These are phyloP conservation scores for Russula lepida DNA, from an alignment of 768 basidiomycete genomes.

Conservation along the genomic window DNA sequence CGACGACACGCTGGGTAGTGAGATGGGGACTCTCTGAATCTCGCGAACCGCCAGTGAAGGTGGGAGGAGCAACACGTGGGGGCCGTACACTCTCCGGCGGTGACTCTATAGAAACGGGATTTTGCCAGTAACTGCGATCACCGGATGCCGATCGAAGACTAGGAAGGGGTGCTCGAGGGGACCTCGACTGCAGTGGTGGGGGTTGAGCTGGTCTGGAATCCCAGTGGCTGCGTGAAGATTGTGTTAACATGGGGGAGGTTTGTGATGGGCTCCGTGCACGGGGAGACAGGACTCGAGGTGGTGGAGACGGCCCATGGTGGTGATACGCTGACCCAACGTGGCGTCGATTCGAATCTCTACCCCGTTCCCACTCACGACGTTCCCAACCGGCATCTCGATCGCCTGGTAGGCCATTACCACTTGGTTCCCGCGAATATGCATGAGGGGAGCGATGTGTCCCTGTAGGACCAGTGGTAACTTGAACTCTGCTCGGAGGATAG, in stretches of 20 bases:
- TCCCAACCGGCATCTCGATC: constrained; percentile 57
- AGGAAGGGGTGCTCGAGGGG: constrained; percentile 9
- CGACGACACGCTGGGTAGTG: constrained; percentile 27
- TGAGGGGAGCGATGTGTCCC: constrained; percentile 53
- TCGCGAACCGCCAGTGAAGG: constrained; percentile 31
- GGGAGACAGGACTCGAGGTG: constrained; percentile 38
- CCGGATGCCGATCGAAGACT: constrained; percentile 9
- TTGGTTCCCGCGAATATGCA: constrained; percentile 45
- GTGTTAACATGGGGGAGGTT: constrained; percentile 50
- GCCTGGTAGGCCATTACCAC: constrained; percentile 34
- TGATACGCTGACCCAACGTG: constrained; percentile 28
- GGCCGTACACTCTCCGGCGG: constrained; percentile 23
- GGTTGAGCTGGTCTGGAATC: constrained; percentile 42
- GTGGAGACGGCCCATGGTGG: constrained; percentile 24
- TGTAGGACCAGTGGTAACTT: constrained; percentile 43
- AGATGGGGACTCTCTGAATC: constrained; percentile 51
- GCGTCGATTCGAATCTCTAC: constrained; percentile 22
- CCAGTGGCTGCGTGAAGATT: constrained; percentile 48
- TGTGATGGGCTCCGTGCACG: constrained; percentile 30
- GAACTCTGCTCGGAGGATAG: constrained; percentile 43
- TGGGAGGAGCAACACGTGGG: constrained; percentile 25
- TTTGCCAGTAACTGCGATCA: constrained; percentile 15
- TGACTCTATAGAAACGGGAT: constrained; percentile 6
- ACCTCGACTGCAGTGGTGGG: constrained; percentile 26
- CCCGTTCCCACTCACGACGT: constrained; percentile 52